Percentiles rank a stretch among this genome's conserved stretches.
phyloP scores from a whole-genome alignment of 1,284 basidiomycete genomes.

The Cystobasidiaceae sp. region DNA sequence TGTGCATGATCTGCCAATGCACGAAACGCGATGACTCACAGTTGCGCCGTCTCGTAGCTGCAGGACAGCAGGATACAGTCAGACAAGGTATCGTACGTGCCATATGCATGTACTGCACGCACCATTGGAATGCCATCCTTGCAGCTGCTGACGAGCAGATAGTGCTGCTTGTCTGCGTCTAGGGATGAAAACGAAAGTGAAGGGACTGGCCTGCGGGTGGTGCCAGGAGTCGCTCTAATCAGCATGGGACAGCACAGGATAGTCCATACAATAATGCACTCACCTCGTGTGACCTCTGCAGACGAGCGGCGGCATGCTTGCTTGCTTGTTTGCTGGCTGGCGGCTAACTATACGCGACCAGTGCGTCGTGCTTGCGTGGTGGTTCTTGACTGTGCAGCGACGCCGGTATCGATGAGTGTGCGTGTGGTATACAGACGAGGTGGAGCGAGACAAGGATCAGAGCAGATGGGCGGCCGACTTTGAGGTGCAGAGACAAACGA shows the following conservation, averaged over 20 bases:
- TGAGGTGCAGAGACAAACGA: no score
- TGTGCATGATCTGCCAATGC: no score
- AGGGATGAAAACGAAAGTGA: conserved; percentile 36
- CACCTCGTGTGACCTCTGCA: conserved; percentile 19
- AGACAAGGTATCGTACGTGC: not conserved
- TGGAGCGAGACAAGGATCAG: no score
- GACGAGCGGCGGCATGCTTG: conserved; percentile 10
- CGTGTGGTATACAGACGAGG: no score
- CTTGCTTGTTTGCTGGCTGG: no score
- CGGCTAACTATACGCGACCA: no score
- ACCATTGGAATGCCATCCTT: conserved; percentile 97
- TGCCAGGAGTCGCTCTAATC: not conserved
- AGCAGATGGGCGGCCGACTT: no score
- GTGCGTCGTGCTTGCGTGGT: no score
- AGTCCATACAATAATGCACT: not conserved
- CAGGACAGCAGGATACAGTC: not conserved
- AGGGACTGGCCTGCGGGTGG: conserved; percentile 35
- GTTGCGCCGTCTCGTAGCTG: conserved; percentile 22
- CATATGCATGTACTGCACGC: conserved; percentile 57
- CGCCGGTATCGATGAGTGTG: no score
- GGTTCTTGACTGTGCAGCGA: no score
- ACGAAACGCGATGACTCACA: conserved; percentile 5
- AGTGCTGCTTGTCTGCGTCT: conserved; percentile 60
- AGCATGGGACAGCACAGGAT: not conserved
- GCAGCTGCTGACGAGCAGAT: conserved; percentile 84